Percentiles rank a stretch among this genome's conserved stretches.
These are phyloP conservation scores for Tripidium arundinaceum DNA, from an alignment of 202 grass and related monocot species.

Conservation along the genomic window DNA sequence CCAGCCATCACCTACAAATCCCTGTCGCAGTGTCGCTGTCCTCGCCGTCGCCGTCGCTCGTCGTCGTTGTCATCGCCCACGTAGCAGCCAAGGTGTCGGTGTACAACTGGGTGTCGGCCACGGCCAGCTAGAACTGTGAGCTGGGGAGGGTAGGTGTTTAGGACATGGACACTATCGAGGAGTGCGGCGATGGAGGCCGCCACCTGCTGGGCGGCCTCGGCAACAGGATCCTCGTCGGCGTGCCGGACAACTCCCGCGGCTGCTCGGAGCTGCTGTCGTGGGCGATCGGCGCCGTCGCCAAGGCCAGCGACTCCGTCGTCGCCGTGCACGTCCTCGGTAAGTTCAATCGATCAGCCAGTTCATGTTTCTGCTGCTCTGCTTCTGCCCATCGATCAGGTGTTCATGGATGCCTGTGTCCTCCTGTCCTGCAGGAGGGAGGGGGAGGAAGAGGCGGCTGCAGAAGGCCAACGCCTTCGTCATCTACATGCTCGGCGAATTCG, in stretches of 20 bases:
- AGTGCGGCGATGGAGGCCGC: slow-evolving; percentile 26
- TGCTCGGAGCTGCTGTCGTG: slow-evolving; percentile 81
- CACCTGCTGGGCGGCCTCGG: not conserved
- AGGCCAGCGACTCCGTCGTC: slow-evolving; percentile 68
- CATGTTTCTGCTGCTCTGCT: not conserved
- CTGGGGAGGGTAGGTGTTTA: not conserved
- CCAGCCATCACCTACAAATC: slow-evolving; percentile 37
- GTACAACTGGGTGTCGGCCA: slow-evolving; percentile 2
- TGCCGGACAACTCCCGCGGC: slow-evolving; percentile 51
- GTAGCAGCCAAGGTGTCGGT: not conserved
- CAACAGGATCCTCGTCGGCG: slow-evolving; percentile 70
- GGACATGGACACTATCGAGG: slow-evolving; percentile 69
- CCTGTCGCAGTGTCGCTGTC: slow-evolving; percentile 41
- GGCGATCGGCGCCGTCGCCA: slow-evolving; percentile 60
- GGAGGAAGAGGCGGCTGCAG: slow-evolving; percentile 67
- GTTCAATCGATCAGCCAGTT: not conserved
- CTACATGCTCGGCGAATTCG: slow-evolving; percentile 77
- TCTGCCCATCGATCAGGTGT: not conserved
- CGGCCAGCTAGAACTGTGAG: not conserved
- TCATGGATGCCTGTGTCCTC: not conserved
- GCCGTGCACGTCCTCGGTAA: slow-evolving; percentile 78
- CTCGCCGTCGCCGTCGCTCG: slow-evolving; percentile 27
- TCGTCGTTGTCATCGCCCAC: not conserved
- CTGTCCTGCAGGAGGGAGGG: slow-evolving; percentile 43
- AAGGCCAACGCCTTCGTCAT: slow-evolving; percentile 86